phyloP scores from a whole-genome alignment of 2,329 filamentous ascomycete species.

The Penicillium frequentans region DNA sequence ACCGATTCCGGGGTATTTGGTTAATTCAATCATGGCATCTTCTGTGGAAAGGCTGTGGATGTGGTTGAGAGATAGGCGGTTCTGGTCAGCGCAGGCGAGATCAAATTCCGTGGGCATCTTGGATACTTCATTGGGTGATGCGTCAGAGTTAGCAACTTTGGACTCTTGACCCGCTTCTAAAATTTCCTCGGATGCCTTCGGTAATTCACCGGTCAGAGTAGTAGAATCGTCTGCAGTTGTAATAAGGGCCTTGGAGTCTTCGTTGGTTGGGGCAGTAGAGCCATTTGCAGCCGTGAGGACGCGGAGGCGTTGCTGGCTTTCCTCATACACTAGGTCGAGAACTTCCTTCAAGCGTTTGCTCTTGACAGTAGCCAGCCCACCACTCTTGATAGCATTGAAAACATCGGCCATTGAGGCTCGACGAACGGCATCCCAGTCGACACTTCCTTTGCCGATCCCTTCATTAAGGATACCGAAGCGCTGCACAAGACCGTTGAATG shows the following conservation, averaged over 20 bases:
- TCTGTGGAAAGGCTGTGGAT: slow-evolving; percentile 56
- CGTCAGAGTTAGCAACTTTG: slow-evolving; percentile 19
- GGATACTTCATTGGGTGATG: slow-evolving; percentile 40
- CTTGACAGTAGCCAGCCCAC: slow-evolving; percentile 71
- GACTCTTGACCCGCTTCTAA: slow-evolving; percentile 52
- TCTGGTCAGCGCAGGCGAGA: slow-evolving; percentile 56
- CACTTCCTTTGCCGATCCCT: slow-evolving; percentile 68
- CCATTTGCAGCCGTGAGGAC: slow-evolving; percentile 44
- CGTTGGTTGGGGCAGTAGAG: slow-evolving; percentile 43
- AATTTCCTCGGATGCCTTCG: slow-evolving; percentile 33
- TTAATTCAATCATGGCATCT: slow-evolving; percentile 58
- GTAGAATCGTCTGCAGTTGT: slow-evolving; percentile 34
- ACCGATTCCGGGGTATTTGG: slow-evolving; percentile 63
- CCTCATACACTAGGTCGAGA: slow-evolving; percentile 68
- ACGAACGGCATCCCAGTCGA: slow-evolving; percentile 73
- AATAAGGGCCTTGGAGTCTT: slow-evolving; percentile 36
- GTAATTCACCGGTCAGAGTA: slow-evolving; percentile 40
- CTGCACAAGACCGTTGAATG: slow-evolving; percentile 65
- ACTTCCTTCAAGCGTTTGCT: slow-evolving; percentile 72
- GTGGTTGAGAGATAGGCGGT: slow-evolving; percentile 65
- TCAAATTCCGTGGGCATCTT: slow-evolving; percentile 39
- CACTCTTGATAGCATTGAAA: slow-evolving; percentile 67
- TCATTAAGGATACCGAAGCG: slow-evolving; percentile 63
- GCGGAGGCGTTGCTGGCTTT: slow-evolving; percentile 61
- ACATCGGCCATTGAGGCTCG: slow-evolving; percentile 60